These are phyloP conservation scores for Fusarium mangiferae DNA, from an alignment of 2,329 filamentous ascomycete genomes.

Conservation along the genomic window DNA sequence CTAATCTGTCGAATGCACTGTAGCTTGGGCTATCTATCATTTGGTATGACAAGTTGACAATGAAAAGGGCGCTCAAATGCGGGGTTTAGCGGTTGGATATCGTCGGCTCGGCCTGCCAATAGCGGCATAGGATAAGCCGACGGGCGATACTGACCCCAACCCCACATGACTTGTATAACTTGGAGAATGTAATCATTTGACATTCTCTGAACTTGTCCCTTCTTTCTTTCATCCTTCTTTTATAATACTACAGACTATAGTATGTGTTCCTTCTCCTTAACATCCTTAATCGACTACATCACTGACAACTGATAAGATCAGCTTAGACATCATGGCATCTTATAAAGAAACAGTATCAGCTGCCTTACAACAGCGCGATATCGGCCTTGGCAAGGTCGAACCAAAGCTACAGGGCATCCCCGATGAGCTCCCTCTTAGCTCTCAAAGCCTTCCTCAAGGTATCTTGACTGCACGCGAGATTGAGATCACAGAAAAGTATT, in stretches of 20 bases:
- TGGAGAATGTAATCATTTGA: conserved; percentile 1
- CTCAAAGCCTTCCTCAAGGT: conserved; percentile 33
- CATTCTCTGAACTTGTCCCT: background rate
- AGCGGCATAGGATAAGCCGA: conserved; percentile 17
- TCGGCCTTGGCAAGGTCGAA: conserved; percentile 41
- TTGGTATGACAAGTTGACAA: conserved; percentile 16
- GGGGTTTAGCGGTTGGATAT: conserved; percentile 27
- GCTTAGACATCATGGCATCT: conserved; percentile 1
- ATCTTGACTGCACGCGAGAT: conserved; percentile 42
- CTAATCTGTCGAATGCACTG: background rate
- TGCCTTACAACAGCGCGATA: conserved; percentile 31
- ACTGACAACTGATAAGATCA: background rate
- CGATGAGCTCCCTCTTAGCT: conserved; percentile 33
- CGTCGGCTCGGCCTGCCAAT: conserved; percentile 22
- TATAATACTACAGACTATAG: background rate
- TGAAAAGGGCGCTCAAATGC: conserved; percentile 20
- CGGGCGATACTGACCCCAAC: conserved; percentile 4
- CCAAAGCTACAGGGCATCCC: conserved; percentile 42
- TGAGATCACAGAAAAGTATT: conserved; percentile 46
- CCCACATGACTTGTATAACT: conserved; percentile 10
- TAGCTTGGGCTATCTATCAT: background rate
- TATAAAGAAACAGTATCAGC: conserved; percentile 26
- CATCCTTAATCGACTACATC: background rate
- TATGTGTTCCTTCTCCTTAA: background rate
- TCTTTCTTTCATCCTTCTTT: background rate